phyloP scores from a whole-genome alignment of 2,329 filamentous ascomycete genomes.

The Rugonectria rugulosa region DNA sequence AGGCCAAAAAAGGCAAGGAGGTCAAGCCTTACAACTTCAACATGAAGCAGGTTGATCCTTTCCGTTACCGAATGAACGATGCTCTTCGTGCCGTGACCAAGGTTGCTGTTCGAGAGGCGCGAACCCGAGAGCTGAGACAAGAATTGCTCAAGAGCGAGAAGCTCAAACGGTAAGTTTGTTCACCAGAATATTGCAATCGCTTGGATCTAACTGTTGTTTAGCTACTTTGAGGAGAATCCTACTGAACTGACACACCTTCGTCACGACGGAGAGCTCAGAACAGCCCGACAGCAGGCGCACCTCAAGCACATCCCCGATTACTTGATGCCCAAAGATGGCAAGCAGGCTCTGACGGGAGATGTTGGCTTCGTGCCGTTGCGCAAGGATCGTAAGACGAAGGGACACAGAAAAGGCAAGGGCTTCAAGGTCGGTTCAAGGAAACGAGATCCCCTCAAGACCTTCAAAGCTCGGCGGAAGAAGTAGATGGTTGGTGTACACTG shows the following conservation, averaged over 20 bases:
- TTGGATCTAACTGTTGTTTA: slow-evolving; percentile 25
- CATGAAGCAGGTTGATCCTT: slow-evolving; percentile 91
- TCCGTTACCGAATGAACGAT: slow-evolving; percentile 94
- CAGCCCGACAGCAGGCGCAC: slow-evolving; percentile 85
- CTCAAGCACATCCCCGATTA: slow-evolving; percentile 96
- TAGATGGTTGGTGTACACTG: slow-evolving; percentile 31
- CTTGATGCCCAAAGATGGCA: slow-evolving; percentile 79
- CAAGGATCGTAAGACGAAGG: slow-evolving; percentile 62
- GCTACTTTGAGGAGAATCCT: slow-evolving; percentile 96
- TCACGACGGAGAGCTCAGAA: slow-evolving; percentile 87
- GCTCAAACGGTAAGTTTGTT: slow-evolving; percentile 68
- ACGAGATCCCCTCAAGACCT: slow-evolving; percentile 86
- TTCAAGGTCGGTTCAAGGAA: slow-evolving; percentile 68
- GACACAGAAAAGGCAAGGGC: slow-evolving; percentile 53
- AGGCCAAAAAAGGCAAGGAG: slow-evolving; percentile 79
- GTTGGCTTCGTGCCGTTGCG: slow-evolving; percentile 79
- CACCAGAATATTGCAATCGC: background rate
- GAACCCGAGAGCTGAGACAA: slow-evolving; percentile 84
- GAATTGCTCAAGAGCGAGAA: slow-evolving; percentile 95
- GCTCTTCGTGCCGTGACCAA: slow-evolving; percentile 89
- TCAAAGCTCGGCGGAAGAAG: slow-evolving; percentile 70
- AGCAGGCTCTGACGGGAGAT: slow-evolving; percentile 71
- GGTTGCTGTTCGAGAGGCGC: slow-evolving; percentile 87
- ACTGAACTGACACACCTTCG: slow-evolving; percentile 85
- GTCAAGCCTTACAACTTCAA: slow-evolving; percentile 94